Evolutionary conservation across 768 basidiomycete species (phyloP).

Genomic region (Auricularia sp.): DNA sequence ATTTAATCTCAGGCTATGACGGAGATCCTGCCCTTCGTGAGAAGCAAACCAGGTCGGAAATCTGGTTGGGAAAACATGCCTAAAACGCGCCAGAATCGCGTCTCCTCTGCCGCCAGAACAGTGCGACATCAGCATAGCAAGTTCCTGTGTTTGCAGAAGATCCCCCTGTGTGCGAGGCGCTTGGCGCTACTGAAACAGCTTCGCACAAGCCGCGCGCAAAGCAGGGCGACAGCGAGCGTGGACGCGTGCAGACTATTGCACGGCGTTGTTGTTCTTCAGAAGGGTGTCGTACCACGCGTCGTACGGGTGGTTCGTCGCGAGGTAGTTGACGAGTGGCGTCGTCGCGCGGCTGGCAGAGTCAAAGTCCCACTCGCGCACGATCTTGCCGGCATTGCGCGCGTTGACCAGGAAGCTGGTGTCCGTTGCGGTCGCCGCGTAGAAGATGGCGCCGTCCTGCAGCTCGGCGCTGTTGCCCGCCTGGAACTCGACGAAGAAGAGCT

Average conservation of each 20-base stretch:
- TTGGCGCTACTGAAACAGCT: too few species aligned
- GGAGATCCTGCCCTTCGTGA: too few species aligned
- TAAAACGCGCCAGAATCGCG: too few species aligned
- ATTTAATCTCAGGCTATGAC: too few species aligned
- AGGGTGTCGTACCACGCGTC: background rate
- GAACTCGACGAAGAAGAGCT: constrained; percentile 1
- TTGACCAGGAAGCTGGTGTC: background rate
- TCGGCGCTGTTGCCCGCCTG: background rate
- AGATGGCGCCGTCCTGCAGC: background rate
- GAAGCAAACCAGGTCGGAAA: too few species aligned
- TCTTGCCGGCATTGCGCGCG: background rate
- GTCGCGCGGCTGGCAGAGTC: background rate
- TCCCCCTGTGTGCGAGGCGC: too few species aligned
- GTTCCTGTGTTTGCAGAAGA: too few species aligned
- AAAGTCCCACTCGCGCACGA: background rate
- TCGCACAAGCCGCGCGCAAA: too few species aligned
- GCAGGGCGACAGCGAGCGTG: too few species aligned
- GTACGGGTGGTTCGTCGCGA: background rate
- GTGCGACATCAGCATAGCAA: too few species aligned
- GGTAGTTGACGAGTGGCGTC: background rate
- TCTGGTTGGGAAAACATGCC: too few species aligned
- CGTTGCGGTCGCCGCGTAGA: background rate
- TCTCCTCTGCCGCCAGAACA: too few species aligned
- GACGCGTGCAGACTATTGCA: background rate
- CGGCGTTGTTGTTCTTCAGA: background rate